These are phyloP conservation scores for Polygonum aviculare DNA, from an alignment of 148 eudicot species.

Conservation along the genomic window DNA sequence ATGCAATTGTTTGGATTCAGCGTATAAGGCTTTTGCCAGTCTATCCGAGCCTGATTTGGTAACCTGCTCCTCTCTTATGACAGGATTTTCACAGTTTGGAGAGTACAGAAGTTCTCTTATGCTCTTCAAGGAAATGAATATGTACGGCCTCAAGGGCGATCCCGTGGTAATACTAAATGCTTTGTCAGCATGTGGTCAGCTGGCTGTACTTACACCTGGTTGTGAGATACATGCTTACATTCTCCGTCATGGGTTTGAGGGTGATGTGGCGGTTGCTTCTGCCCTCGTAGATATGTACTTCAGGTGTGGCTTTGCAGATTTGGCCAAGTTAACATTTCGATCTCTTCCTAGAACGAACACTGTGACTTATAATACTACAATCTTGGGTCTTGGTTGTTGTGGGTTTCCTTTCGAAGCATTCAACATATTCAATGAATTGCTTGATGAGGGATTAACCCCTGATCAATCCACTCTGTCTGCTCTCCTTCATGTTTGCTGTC, in stretches of 20 bases:
- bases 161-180: constrained; percentile 48
- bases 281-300: constrained; percentile 82
- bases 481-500: constrained; percentile 70
- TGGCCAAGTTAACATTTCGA: constrained; percentile 39
- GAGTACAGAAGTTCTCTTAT: constrained; percentile 27
- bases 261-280: constrained; percentile 45
- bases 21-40: constrained; percentile 36
- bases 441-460: constrained; percentile 38
- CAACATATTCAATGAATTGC: constrained; percentile 31
- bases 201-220: constrained; percentile 44
- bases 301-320: constrained; percentile 63
- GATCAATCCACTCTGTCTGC: constrained; percentile 67
- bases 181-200: constrained; percentile 46
- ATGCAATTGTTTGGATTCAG: constrained; percentile 58
- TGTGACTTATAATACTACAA: constrained; percentile 53
- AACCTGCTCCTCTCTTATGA: constrained; percentile 69
- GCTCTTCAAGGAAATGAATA: constrained; percentile 40
- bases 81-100: constrained; percentile 57
- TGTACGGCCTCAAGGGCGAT: constrained; percentile 47
- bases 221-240: constrained; percentile 63
- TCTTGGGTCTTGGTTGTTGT: constrained; percentile 53
- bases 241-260: constrained; percentile 49
- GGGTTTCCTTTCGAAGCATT: constrained; percentile 56
- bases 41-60: constrained; percentile 55
- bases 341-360: constrained; percentile 29